Percentiles rank a stretch among this genome's conserved stretches.
These are phyloP conservation scores for Chrysoporthe deuterocubensis DNA, from an alignment of 2,329 filamentous ascomycete species.

Conservation along the genomic window DNA sequence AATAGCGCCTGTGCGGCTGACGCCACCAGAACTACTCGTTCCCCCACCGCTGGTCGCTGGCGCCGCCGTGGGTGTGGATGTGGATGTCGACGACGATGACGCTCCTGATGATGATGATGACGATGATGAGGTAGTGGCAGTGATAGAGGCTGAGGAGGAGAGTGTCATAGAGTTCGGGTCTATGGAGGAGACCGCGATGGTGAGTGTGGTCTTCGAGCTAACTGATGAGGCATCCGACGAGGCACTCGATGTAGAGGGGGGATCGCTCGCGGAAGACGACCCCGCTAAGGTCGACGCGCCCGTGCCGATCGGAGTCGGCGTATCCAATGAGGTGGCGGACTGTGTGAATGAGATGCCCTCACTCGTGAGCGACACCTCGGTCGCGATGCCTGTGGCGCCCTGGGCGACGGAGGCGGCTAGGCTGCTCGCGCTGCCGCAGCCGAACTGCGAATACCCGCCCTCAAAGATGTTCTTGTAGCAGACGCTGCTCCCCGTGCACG, in stretches of 20 bases:
- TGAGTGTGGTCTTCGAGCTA: conserved; percentile 19
- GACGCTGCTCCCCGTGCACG: conserved; percentile 54
- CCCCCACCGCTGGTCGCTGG: conserved; percentile 20
- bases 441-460: conserved; percentile 60
- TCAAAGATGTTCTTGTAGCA: conserved; percentile 61
- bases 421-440: conserved; percentile 56
- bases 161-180: conserved; percentile 13
- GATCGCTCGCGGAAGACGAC: conserved; percentile 18
- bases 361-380: conserved; percentile 42
- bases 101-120: conserved; percentile 28
- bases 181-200: conserved; percentile 27
- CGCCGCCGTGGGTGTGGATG: conserved; percentile 26
- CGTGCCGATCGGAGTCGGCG: conserved; percentile 47
- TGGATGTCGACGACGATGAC: conserved; percentile 21
- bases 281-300: conserved; percentile 31
- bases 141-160: background rate
- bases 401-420: conserved; percentile 54
- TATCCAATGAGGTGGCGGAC: conserved; percentile 42
- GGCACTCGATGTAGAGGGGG: conserved; percentile 17
- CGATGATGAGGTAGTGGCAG: conserved; percentile 25
- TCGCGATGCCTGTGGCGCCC: conserved; percentile 49
- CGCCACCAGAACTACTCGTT: conserved; percentile 20
- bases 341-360: conserved; percentile 48
- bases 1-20: conserved; percentile 52
- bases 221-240: background rate